A percentile compares a stretch with the other conserved stretches of the same genome.
These are phyloP conservation scores for Citrus glauca DNA, from an alignment of 345 rosid genomes.

Conservation along the genomic window DNA sequence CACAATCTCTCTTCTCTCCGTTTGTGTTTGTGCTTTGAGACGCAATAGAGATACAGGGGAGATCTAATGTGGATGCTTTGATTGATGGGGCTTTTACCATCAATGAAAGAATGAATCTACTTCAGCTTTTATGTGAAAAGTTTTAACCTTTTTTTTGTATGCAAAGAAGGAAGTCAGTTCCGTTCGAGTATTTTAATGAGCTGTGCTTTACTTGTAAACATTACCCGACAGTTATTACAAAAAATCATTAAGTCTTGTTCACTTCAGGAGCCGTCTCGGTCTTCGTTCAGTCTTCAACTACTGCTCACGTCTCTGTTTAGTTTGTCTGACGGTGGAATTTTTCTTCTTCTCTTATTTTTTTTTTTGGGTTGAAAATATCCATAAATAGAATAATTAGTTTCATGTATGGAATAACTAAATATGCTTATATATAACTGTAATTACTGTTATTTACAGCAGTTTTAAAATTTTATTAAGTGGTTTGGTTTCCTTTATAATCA, in stretches of 20 bases:
- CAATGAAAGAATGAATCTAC: neutral
- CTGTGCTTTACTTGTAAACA: neutral
- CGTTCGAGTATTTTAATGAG: neutral
- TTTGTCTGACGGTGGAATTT: neutral
- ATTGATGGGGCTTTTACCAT: neutral
- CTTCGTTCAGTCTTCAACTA: neutral
- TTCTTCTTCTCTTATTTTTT: neutral
- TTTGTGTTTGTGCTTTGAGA: conserved; percentile 3
- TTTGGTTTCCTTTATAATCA: too few relatives aligned
- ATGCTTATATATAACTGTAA: too few relatives aligned
- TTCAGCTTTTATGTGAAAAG: neutral
- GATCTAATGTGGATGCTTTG: conserved; percentile 3
- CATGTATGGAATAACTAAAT: too few relatives aligned
- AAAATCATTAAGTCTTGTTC: neutral
- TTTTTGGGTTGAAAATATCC: too few relatives aligned
- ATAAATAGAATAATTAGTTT: too few relatives aligned
- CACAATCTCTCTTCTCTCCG: neutral
- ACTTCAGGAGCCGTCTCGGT: neutral
- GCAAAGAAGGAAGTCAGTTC: neutral
- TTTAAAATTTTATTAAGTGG: too few relatives aligned
- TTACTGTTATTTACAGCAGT: too few relatives aligned
- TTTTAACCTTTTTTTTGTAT: neutral
- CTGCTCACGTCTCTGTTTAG: neutral
- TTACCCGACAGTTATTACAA: neutral
- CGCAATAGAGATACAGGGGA: neutral